A percentile compares a stretch with the other conserved stretches of the same genome.
Conservation (phyloP, 2,329 filamentous ascomycete genomes). For the Ophiocordyceps australis region DNA sequence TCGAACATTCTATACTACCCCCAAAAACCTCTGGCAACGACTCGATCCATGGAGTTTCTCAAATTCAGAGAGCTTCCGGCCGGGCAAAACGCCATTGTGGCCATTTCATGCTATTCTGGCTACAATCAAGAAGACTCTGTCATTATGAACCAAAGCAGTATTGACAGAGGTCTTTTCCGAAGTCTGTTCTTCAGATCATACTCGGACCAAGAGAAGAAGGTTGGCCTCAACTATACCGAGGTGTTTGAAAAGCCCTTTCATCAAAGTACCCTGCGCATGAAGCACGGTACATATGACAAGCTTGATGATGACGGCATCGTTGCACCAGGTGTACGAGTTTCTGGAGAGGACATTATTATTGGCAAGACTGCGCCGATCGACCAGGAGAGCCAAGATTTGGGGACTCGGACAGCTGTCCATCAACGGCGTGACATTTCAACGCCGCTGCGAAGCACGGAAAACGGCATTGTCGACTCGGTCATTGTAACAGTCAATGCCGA, state of each 20-base stretch:
- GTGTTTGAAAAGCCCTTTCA: slow-evolving; percentile 90
- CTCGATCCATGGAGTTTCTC: slow-evolving; percentile 94
- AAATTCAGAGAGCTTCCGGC: slow-evolving; percentile 96
- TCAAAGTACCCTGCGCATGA: slow-evolving; percentile 73
- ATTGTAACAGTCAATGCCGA: slow-evolving; percentile 89
- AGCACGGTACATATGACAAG: slow-evolving; percentile 94
- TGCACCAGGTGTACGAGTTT: slow-evolving; percentile 82
- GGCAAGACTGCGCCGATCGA: slow-evolving; percentile 95
- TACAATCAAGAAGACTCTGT: slow-evolving; percentile 99
- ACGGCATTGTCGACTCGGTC: slow-evolving; percentile 88
- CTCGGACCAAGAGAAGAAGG: slow-evolving; percentile 89
- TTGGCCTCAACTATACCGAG: slow-evolving; percentile 85
- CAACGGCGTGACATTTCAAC: slow-evolving; percentile 93
- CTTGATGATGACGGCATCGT: slow-evolving; percentile 93
- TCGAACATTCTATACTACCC: slow-evolving; percentile 98
- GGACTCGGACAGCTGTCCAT: slow-evolving; percentile 77
- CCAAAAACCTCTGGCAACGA: slow-evolving; percentile 91
- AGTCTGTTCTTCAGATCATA: slow-evolving; percentile 97
- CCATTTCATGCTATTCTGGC: slow-evolving; percentile 91
- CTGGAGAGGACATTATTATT: slow-evolving; percentile 96
- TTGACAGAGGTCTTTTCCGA: slow-evolving; percentile 91
- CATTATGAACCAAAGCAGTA: slow-evolving; percentile 99
- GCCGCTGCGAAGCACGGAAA: slow-evolving; percentile 85
- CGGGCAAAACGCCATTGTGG: slow-evolving; percentile 95
- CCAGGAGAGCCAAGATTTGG: slow-evolving; percentile 81